Evolutionary conservation across 352 stramenopile genomes (phyloP), one percentile per base, ranked within the genome.

Genomic region (Pythium rhizo-oryzae): DNA sequence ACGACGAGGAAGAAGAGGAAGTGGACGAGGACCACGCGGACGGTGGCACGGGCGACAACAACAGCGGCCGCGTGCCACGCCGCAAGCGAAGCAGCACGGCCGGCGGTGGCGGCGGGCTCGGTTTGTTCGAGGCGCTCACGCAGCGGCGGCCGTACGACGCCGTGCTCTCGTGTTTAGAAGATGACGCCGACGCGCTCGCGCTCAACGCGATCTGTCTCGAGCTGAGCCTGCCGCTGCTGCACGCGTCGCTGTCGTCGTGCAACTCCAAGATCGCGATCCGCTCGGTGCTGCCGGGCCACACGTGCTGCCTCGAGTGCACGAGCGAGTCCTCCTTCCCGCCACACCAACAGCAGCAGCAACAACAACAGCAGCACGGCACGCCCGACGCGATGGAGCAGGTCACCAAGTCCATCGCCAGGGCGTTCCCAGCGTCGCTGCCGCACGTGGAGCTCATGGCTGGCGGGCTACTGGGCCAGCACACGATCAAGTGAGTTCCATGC

Each of bases 231-330:
- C 75, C 77, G 37, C 58, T 84, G 23, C 39, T 84, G n/a, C 62
- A 75, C 28, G 67, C 74, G 19, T 58, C 63, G 11, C 62, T 79
- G 15, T 71, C 74, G 19, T 69, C 69, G 1, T 72, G 67, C 30
- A 79, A 77, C 50, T 51, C 53, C 1, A 59, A 51, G 25, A 62
- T 84, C 28, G 57, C 54, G 12, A 44, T 84, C 16, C 66, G 63
- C 23, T 67, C 69, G 13, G 72, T 82, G 33, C 69, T 84, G 8
- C 74, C 77, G 0, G 76, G 76, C 23, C 63, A 79, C 56, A 76
- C 76, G n/a, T 80, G 76, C 69, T 84, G 77, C 44, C 63, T 81
- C 28, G 69, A 71, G 16, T 84, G 77, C 61, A 69, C 81, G 44
- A 54, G 25, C 18, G 53, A 67, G 18, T 8, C 18, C 37, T 12